A percentile compares a stretch with the other conserved stretches of the same genome.
phyloP scores from a whole-genome alignment of 2,329 filamentous ascomycete genomes.

The Xylaria arbuscula region DNA sequence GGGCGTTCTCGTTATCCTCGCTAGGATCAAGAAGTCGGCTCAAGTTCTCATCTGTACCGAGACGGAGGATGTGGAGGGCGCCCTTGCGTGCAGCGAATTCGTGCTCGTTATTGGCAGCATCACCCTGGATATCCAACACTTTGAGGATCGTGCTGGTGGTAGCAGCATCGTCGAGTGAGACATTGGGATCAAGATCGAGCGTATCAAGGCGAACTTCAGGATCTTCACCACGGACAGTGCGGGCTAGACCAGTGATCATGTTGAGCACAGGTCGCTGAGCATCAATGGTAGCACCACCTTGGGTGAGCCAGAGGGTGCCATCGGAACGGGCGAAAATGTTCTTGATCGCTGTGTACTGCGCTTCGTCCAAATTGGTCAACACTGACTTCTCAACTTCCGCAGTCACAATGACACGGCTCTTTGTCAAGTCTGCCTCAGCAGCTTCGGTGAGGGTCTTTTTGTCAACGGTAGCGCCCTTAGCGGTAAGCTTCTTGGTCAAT shows the following conservation, averaged over 20 bases:
- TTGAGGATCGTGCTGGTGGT: slow-evolving; percentile 51
- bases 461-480: slow-evolving; percentile 40
- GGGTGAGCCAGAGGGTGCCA: slow-evolving; percentile 46
- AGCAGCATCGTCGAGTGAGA: slow-evolving; percentile 46
- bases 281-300: slow-evolving; percentile 44
- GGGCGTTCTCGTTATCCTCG: slow-evolving; percentile 39
- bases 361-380: slow-evolving; percentile 39
- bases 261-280: slow-evolving; percentile 50
- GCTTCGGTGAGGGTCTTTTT: slow-evolving; percentile 41
- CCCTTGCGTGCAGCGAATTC: slow-evolving; percentile 46
- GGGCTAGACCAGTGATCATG: slow-evolving; percentile 59
- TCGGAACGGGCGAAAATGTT: slow-evolving; percentile 45
- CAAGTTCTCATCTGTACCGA: slow-evolving; percentile 43
- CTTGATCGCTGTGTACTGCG: slow-evolving; percentile 44
- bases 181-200: slow-evolving; percentile 57
- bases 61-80: slow-evolving; percentile 42
- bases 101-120: slow-evolving; percentile 42
- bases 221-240: slow-evolving; percentile 59
- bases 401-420: slow-evolving; percentile 45
- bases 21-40: slow-evolving; percentile 44
- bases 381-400: slow-evolving; percentile 48
- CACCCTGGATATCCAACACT: slow-evolving; percentile 43
- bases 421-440: slow-evolving; percentile 39
- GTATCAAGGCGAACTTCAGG: slow-evolving; percentile 58
- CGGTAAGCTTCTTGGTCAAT: slow-evolving; percentile 41